Percentiles rank a stretch among this genome's conserved stretches.
phyloP scores from a whole-genome alignment of 2,329 filamentous ascomycete genomes.

The Rhynchosporium secalis region DNA sequence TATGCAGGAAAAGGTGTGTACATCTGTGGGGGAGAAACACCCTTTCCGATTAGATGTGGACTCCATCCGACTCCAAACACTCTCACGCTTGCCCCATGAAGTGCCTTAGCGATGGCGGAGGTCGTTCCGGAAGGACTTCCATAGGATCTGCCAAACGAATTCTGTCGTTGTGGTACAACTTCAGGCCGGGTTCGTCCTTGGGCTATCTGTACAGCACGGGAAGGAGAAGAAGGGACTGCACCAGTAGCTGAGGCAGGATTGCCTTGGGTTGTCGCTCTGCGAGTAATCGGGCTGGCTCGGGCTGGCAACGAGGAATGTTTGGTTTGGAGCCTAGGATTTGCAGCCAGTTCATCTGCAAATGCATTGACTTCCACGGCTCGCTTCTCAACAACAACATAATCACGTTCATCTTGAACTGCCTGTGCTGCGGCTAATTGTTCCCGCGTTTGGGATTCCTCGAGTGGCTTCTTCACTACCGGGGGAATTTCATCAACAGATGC shows the following conservation, averaged over 20 bases:
- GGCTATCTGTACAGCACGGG: conserved; percentile 73
- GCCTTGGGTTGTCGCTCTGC: conserved; percentile 78
- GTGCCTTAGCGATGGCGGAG: conserved; percentile 90
- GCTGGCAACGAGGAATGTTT: conserved; percentile 48
- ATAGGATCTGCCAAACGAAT: conserved; percentile 72
- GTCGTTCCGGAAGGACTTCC: conserved; percentile 71
- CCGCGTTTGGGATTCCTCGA: conserved; percentile 38
- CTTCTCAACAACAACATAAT: conserved; percentile 96
- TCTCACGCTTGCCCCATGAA: conserved; percentile 84
- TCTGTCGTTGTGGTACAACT: conserved; percentile 65
- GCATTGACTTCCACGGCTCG: conserved; percentile 95
- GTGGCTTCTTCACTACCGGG: conserved; percentile 25
- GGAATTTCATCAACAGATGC: conserved; percentile 33
- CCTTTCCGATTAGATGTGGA: conserved; percentile 59
- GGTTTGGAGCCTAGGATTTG: conserved; percentile 58
- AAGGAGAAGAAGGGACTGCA: conserved; percentile 64
- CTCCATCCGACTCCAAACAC: conserved; percentile 71
- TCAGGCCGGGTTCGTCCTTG: conserved; percentile 64
- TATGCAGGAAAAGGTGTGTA: conserved; percentile 86
- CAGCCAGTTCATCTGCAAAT: conserved; percentile 90
- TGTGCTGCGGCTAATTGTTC: conserved; percentile 65
- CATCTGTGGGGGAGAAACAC: conserved; percentile 70
- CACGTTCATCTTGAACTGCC: conserved; percentile 83
- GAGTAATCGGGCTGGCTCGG: conserved; percentile 64
- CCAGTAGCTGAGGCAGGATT: conserved; percentile 67